These are phyloP conservation scores for Amanita phalloides DNA, from an alignment of 768 basidiomycete genomes.

Conservation along the genomic window DNA sequence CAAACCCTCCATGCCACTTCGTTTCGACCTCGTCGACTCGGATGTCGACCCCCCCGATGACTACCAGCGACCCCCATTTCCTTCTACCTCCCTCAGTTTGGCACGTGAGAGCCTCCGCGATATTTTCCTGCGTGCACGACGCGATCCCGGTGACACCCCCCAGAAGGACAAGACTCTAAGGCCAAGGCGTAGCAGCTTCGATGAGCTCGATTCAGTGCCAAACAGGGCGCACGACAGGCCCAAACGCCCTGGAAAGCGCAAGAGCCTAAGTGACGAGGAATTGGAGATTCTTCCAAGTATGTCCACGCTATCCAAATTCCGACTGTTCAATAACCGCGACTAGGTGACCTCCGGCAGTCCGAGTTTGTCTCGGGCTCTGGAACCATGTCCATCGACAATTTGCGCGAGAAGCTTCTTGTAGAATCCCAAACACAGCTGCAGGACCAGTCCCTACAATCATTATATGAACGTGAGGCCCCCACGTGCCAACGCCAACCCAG, in stretches of 20 bases:
- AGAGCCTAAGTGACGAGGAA: conserved; percentile 63
- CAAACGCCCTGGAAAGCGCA: conserved; percentile 38
- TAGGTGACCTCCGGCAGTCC: not conserved
- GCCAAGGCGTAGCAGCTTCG: conserved; percentile 41
- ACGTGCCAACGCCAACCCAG: conserved; percentile 2
- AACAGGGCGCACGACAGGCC: conserved; percentile 28
- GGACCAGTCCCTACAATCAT: conserved; percentile 20
- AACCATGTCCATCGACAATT: conserved; percentile 7
- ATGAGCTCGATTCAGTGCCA: conserved; percentile 49
- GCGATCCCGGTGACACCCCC: conserved; percentile 56
- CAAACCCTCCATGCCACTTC: conserved; percentile 16
- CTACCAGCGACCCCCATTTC: not conserved
- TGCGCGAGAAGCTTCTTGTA: conserved; percentile 25
- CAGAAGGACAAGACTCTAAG: conserved; percentile 28
- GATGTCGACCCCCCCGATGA: conserved; percentile 7
- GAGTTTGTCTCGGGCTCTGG: conserved; percentile 15
- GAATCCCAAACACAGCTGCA: conserved; percentile 19
- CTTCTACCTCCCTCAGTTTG: conserved; percentile 19
- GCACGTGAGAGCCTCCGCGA: conserved; percentile 51
- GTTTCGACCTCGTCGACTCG: conserved; percentile 40
- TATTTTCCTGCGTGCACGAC: conserved; percentile 55
- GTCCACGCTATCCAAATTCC: not conserved
- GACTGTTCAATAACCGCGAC: conserved; percentile 10
- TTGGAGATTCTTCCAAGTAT: conserved; percentile 28
- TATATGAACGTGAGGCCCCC: conserved; percentile 23